Conservation (phyloP, 768 basidiomycete species). For the Daedaleopsis sinensis region DNA sequence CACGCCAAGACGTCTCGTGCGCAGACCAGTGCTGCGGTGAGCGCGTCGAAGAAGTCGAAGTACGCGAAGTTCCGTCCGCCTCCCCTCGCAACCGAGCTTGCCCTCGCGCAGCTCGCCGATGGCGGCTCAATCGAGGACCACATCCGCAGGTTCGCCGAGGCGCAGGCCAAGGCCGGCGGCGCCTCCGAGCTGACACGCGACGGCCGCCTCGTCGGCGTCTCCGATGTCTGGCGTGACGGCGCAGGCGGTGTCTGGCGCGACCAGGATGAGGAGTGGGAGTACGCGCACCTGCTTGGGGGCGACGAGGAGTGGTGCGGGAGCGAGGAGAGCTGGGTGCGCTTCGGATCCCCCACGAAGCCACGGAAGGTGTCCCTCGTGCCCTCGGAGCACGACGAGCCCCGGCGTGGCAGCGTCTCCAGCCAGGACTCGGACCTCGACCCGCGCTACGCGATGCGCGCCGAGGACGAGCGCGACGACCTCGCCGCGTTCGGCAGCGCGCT, state of each 20-base stretch:
- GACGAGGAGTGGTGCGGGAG: constrained; percentile 31
- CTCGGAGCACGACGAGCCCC: constrained; percentile 31
- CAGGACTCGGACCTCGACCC: constrained; percentile 59
- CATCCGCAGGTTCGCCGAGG: constrained; percentile 54
- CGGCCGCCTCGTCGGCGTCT: constrained; percentile 39
- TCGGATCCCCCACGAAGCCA: constrained; percentile 43
- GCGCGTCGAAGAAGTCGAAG: constrained; percentile 50
- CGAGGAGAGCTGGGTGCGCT: constrained; percentile 39
- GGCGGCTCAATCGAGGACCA: constrained; percentile 63
- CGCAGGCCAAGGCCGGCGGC: constrained; percentile 50
- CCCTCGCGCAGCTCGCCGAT: constrained; percentile 68
- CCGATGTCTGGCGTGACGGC: constrained; percentile 61
- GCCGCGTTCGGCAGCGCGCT: constrained; percentile 35
- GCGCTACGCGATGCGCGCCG: constrained; percentile 46
- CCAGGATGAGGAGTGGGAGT: constrained; percentile 72
- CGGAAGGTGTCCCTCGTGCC: constrained; percentile 21
- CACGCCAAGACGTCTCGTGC: constrained; percentile 21
- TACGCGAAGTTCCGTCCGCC: constrained; percentile 51
- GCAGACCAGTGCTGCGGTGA: constrained; percentile 32
- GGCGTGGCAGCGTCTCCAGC: constrained; percentile 51
- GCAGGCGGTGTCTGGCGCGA: constrained; percentile 72
- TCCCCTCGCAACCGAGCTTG: constrained; percentile 66
- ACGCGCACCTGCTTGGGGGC: constrained; percentile 56
- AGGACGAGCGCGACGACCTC: constrained; percentile 39
- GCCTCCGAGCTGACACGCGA: constrained; percentile 25